Conservation (phyloP, 2,329 filamentous ascomycete species). For the Setomelanomma holmii region DNA sequence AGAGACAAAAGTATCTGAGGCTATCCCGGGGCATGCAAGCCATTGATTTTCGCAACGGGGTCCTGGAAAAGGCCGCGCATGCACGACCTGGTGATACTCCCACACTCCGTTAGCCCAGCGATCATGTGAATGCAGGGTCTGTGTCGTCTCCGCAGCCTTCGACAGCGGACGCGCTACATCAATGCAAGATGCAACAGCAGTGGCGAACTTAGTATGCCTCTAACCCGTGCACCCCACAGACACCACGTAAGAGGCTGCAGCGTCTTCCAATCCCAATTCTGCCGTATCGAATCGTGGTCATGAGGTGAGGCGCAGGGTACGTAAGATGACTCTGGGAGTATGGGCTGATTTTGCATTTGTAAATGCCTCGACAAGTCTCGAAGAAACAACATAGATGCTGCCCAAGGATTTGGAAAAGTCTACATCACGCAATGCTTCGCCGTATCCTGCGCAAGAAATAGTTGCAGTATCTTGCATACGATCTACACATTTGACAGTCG, state of each 20-base stretch:
- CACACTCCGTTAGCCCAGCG: too few species aligned
- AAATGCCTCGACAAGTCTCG: not conserved
- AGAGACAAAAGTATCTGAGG: too few species aligned
- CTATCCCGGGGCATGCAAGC: too few species aligned
- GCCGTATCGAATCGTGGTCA: not conserved
- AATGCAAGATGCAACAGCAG: not conserved
- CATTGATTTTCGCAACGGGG: too few species aligned
- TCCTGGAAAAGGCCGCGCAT: too few species aligned
- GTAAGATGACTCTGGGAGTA: too few species aligned
- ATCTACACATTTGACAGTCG: not conserved
- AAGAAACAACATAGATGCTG: too few species aligned
- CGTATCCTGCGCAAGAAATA: not conserved
- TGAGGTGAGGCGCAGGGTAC: not conserved
- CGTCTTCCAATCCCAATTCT: not conserved
- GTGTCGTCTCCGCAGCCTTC: too few species aligned
- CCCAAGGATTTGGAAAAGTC: not conserved
- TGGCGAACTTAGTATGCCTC: constrained; percentile 1
- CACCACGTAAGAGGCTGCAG: constrained; percentile 5
- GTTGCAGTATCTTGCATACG: not conserved
- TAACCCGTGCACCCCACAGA: constrained; percentile 1
- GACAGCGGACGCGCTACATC: too few species aligned
- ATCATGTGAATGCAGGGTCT: too few species aligned
- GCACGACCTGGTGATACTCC: too few species aligned
- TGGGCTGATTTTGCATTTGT: not conserved
- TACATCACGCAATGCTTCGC: not conserved